These are phyloP conservation scores for Lipomyces orientalis DNA, from an alignment of 805 yeast genomes.

Conservation along the genomic window DNA sequence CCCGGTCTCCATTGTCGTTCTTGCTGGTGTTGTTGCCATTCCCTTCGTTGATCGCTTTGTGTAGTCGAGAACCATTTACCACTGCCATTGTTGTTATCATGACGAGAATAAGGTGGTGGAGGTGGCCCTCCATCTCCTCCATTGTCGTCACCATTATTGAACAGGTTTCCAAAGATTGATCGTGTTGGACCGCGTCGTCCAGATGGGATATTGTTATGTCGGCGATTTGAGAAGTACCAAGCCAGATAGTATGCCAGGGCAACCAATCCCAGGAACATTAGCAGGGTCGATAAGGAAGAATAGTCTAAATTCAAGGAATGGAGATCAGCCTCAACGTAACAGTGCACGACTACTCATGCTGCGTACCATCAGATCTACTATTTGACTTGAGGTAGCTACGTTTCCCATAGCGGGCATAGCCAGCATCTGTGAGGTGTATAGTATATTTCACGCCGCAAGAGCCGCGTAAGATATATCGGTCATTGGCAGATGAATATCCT, in stretches of 20 bases:
- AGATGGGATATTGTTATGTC: background rate
- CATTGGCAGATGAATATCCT: constrained; percentile 30
- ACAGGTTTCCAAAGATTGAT: background rate
- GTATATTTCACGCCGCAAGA: constrained; percentile 34
- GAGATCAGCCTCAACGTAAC: background rate
- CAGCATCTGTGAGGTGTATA: constrained; percentile 29
- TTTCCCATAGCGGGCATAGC: constrained; percentile 19
- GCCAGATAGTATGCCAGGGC: background rate
- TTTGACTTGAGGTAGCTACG: background rate
- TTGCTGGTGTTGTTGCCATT: constrained; percentile 23
- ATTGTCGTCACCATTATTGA: constrained; percentile 11
- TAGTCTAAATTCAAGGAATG: background rate
- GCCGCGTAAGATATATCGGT: constrained; percentile 30
- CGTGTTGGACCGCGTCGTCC: background rate
- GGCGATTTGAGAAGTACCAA: background rate
- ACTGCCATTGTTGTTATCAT: constrained; percentile 9
- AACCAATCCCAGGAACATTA: background rate
- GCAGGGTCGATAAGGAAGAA: background rate
- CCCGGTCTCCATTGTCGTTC: constrained; percentile 31
- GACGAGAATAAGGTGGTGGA: constrained; percentile 34
- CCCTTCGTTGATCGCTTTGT: constrained; percentile 16
- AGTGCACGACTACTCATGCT: background rate
- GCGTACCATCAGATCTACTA: background rate
- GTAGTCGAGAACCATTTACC: constrained; percentile 27
- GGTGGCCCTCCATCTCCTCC: constrained; percentile 18